A percentile compares a stretch with the other conserved stretches of the same genome.
Evolutionary conservation across 306 rosid species (phyloP).

Genomic region (Fagus sylvatica): DNA sequence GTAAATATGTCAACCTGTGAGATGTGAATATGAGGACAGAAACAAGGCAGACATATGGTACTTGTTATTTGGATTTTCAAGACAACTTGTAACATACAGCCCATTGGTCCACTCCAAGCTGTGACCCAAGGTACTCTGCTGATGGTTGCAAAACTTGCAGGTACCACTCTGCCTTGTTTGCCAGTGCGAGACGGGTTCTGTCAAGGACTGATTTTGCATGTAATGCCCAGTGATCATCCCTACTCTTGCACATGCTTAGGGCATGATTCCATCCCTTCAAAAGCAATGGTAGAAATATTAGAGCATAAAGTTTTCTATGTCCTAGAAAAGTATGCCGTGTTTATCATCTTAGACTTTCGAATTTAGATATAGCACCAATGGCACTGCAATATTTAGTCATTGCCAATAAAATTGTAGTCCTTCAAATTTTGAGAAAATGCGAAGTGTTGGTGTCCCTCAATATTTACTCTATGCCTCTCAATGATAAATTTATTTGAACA

Average conservation of each 20-base stretch:
- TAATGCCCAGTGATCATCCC: conserved; percentile 73
- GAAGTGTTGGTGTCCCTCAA: neutral
- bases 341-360: conserved; percentile 11
- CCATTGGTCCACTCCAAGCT: conserved; percentile 84
- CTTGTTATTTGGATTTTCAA: conserved; percentile 3
- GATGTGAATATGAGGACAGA: conserved; percentile 42
- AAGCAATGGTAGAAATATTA: conserved; percentile 31
- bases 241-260: conserved; percentile 57
- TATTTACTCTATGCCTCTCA: neutral
- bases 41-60: conserved; percentile 11
- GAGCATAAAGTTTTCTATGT: neutral
- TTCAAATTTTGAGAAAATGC: neutral
- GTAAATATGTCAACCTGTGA: conserved; percentile 91
- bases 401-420: neutral
- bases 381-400: conserved; percentile 4
- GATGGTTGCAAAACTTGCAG: conserved; percentile 82
- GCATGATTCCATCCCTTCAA: conserved; percentile 93
- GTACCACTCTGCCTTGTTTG: conserved; percentile 85
- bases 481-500: neutral
- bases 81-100: conserved; percentile 61
- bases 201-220: conserved; percentile 93
- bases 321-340: conserved; percentile 11
- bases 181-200: conserved; percentile 92
- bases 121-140: conserved; percentile 94
- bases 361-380: conserved; percentile 14